phyloP scores from a whole-genome alignment of 2,329 filamentous ascomycete genomes.

The Teratosphaeria destructans region DNA sequence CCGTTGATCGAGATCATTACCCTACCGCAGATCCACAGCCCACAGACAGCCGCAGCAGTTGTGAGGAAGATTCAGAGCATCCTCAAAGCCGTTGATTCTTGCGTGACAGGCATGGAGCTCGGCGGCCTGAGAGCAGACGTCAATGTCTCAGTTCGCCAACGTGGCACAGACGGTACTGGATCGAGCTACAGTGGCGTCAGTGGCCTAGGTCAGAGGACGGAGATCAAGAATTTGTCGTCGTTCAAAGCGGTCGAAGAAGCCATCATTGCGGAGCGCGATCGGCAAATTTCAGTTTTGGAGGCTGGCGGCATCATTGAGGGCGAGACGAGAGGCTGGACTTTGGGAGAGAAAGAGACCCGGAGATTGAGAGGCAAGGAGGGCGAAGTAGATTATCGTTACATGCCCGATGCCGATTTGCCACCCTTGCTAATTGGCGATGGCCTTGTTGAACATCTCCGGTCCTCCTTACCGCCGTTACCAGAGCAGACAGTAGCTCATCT shows the following conservation, averaged over 20 bases:
- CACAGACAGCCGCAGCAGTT: constrained; percentile 75
- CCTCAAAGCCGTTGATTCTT: constrained; percentile 70
- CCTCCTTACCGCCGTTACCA: constrained; percentile 58
- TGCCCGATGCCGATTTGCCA: constrained; percentile 87
- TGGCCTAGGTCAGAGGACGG: constrained; percentile 73
- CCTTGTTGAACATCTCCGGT: constrained; percentile 53
- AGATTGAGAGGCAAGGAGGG: constrained; percentile 85
- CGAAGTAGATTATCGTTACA: constrained; percentile 95
- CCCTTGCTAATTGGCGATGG: constrained; percentile 66
- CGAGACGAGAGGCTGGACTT: constrained; percentile 87
- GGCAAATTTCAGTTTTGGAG: constrained; percentile 74
- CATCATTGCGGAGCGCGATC: constrained; percentile 78
- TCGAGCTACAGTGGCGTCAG: constrained; percentile 47
- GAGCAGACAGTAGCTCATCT: constrained; percentile 51
- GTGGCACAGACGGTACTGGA: constrained; percentile 27
- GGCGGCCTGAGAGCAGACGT: constrained; percentile 88
- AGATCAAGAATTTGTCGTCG: constrained; percentile 94
- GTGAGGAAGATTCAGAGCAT: constrained; percentile 81
- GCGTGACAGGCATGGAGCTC: constrained; percentile 83
- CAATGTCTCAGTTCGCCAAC: constrained; percentile 74
- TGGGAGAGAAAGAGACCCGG: constrained; percentile 72
- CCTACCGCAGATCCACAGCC: constrained; percentile 74
- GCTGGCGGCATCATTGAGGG: constrained; percentile 63
- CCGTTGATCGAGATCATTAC: constrained; percentile 95
- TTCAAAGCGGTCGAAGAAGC: constrained; percentile 94